Percentiles rank a stretch among this genome's conserved stretches.
Conservation (phyloP, 2,329 filamentous ascomycete genomes). For the Colletotrichum melonis region DNA sequence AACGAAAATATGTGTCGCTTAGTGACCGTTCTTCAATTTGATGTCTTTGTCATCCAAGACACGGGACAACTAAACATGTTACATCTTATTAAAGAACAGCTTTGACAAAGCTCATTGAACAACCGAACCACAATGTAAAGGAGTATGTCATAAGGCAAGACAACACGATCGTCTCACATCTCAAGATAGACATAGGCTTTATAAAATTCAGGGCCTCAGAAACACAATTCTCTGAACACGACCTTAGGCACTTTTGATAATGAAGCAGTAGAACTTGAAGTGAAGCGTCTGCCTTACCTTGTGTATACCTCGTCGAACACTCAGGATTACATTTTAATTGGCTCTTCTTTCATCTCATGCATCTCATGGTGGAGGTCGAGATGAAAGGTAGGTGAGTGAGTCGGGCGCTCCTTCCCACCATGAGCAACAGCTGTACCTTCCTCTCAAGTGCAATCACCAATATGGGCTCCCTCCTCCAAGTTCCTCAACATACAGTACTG, state of each 20-base stretch:
- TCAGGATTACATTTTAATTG: background rate
- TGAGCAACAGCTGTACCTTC: background rate
- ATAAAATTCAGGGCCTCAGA: background rate
- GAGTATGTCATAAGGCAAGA: background rate
- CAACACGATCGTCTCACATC: background rate
- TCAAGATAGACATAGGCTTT: background rate
- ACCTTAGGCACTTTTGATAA: background rate
- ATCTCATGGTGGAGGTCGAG: background rate
- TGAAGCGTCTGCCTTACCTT: background rate
- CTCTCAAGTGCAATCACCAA: background rate
- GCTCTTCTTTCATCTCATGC: background rate
- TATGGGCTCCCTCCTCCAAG: background rate
- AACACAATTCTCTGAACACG: background rate
- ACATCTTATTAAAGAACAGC: background rate
- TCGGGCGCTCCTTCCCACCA: background rate
- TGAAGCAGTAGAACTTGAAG: background rate
- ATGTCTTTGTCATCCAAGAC: background rate
- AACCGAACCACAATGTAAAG: background rate
- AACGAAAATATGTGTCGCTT: background rate
- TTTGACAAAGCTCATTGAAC: background rate
- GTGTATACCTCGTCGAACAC: no score
- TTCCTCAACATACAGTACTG: background rate
- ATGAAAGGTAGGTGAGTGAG: background rate
- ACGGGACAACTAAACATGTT: background rate
- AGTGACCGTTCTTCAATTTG: background rate